These are phyloP conservation scores for Pythium utonaiense DNA, from an alignment of 352 stramenopile genomes.

Conservation along the genomic window DNA sequence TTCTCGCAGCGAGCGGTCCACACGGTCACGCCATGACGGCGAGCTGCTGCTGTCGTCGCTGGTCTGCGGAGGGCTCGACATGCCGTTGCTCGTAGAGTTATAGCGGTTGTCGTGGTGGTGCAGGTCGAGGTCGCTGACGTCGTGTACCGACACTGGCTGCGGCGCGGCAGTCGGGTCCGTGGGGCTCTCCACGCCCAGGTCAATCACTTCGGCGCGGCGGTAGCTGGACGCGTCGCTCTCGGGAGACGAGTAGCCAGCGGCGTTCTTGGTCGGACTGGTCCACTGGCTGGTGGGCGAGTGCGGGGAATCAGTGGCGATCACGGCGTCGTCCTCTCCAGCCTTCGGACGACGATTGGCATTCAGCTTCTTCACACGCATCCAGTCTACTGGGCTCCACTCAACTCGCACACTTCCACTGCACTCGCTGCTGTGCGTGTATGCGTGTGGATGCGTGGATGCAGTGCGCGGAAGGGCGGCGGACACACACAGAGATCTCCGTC, in stretches of 20 bases:
- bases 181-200: slow-evolving; percentile 18
- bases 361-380: slow-evolving; percentile 80
- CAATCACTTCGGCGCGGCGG: slow-evolving; percentile 8
- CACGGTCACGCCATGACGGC: slow-evolving; percentile 29
- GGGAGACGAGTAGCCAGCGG: slow-evolving; percentile 3
- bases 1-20: slow-evolving; percentile 35
- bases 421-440: too few species aligned
- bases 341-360: slow-evolving; percentile 59
- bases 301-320: slow-evolving; percentile 26
- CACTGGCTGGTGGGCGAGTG: slow-evolving; percentile 11
- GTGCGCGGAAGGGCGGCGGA: too few species aligned
- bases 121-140: slow-evolving; percentile 15
- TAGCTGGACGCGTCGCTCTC: slow-evolving; percentile 5
- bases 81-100: not conserved
- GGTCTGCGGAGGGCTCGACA: not conserved
- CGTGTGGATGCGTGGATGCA: too few species aligned
- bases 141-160: not conserved
- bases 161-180: slow-evolving; percentile 18
- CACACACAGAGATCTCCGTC: too few species aligned
- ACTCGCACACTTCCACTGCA: too few species aligned
- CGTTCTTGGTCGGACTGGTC: slow-evolving; percentile 14
- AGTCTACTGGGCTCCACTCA: slow-evolving; percentile 1
- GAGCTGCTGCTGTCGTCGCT: not conserved
- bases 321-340: slow-evolving; percentile 58
- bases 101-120: not conserved